A percentile compares a stretch with the other conserved stretches of the same genome.
Evolutionary conservation across 2,329 filamentous ascomycete genomes (phyloP).

Genomic region (Neonectria ditissima): DNA sequence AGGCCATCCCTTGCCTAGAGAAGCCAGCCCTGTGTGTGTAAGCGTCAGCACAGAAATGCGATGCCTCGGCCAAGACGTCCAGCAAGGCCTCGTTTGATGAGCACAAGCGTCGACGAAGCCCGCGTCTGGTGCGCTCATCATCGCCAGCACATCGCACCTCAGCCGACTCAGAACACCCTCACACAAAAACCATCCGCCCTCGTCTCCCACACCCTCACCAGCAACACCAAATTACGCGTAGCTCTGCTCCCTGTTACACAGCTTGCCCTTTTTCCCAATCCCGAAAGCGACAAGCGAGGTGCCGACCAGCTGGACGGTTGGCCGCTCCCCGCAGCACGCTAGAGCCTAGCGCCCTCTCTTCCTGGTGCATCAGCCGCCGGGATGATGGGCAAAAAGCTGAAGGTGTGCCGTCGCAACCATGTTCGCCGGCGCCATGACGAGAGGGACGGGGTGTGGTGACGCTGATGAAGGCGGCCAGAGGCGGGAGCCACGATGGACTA

Average conservation of each 20-base stretch:
- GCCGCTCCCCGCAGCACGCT: constrained; percentile 32
- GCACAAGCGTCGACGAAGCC: not conserved
- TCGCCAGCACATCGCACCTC: constrained; percentile 1
- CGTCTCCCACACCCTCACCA: not conserved
- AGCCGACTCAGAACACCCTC: not conserved
- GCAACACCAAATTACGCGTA: not conserved
- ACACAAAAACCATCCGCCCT: not conserved
- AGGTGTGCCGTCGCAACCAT: not conserved
- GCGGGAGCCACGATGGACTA: not conserved
- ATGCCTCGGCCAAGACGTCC: not conserved
- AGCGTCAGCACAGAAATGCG: not conserved
- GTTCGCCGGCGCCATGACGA: not conserved
- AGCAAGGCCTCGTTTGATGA: not conserved
- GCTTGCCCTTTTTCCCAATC: not conserved
- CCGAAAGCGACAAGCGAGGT: not conserved
- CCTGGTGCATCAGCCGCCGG: not conserved
- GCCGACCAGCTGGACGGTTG: constrained; percentile 1
- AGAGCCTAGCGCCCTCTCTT: constrained; percentile 27
- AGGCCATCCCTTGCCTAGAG: too few relatives aligned
- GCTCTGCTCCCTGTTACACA: not conserved
- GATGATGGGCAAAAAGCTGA: not conserved
- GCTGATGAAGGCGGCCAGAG: not conserved
- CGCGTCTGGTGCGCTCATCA: not conserved
- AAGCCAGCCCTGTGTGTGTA: not conserved
- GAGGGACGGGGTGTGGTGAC: not conserved